Conservation (phyloP, 352 stramenopile genomes). For the Blastocystis sp. region DNA sequence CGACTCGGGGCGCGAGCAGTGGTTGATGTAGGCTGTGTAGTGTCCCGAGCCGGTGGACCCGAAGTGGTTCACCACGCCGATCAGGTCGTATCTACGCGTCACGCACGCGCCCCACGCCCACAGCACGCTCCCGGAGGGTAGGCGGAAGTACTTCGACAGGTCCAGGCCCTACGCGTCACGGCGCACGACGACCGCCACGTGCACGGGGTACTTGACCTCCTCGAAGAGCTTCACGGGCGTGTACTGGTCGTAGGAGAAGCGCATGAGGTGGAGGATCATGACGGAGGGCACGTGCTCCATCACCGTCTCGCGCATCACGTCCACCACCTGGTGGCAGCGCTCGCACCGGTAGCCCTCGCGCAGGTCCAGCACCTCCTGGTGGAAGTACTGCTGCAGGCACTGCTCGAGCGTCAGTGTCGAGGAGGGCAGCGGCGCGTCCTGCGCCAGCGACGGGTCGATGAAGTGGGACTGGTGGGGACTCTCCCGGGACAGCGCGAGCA, state of each 20-base stretch:
- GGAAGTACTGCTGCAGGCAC: slow-evolving; percentile 41
- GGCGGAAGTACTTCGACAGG: slow-evolving; percentile 57
- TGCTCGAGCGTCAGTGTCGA: not conserved
- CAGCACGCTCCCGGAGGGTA: not conserved
- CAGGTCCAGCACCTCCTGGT: slow-evolving; percentile 30
- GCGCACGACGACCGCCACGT: slow-evolving; percentile 75
- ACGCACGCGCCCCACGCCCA: slow-evolving; percentile 2
- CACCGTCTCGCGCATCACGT: slow-evolving; percentile 26
- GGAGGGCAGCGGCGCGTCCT: too few relatives aligned
- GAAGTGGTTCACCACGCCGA: slow-evolving; percentile 79
- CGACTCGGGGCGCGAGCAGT: not conserved
- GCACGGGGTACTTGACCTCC: slow-evolving; percentile 75
- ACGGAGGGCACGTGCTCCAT: slow-evolving; percentile 73
- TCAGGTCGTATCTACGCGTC: slow-evolving; percentile 79
- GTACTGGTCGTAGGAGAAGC: slow-evolving; percentile 79
- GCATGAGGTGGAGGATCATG: slow-evolving; percentile 81
- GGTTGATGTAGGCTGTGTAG: slow-evolving; percentile 77
- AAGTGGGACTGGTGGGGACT: not conserved
- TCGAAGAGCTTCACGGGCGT: slow-evolving; percentile 79
- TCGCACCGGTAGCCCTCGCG: slow-evolving; percentile 42
- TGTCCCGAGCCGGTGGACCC: slow-evolving; percentile 79
- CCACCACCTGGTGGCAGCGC: slow-evolving; percentile 21
- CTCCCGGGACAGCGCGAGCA: too few relatives aligned
- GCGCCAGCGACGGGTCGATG: slow-evolving; percentile 8
- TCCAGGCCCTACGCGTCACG: slow-evolving; percentile 75